Evolutionary conservation across 2,329 filamentous ascomycete genomes (phyloP), one percentile per base, ranked within the genome.

Genomic region (Colletotrichum musae): DNA sequence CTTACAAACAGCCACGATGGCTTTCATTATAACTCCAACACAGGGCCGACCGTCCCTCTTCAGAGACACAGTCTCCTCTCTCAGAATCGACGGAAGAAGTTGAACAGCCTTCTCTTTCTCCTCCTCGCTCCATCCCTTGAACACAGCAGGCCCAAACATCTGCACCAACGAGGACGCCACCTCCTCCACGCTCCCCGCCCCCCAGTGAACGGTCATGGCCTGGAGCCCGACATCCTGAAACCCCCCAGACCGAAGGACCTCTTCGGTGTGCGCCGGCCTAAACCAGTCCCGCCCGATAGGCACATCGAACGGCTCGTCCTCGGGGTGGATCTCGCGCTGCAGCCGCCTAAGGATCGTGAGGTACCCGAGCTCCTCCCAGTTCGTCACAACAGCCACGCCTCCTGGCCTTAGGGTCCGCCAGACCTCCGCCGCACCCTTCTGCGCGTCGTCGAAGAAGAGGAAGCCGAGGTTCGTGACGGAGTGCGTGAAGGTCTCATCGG

Each of bases 381-480:
- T 53, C 4, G 81, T 83, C 3, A 82, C 76, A 1, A 81, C 68
- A 2, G 81, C 81, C 0, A 73, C 72, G 2, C 82, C 81, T 24
- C 76, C 79, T 2, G 77, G 76, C 43, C 76, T 73, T 1, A 83
- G 75, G 0, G 81, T 83, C 43, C 82, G 76, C 64, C 75, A 73
- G 32, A 83, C 77, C 63, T 83, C 80, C 12, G 71, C 74, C 0
- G 80, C 78, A 48, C 78, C 81, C 26, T 73, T 75, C 4, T 76
- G 70, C 0, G 76, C 75, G 61, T 75, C 73, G 0, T 65, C 41
- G 50, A 78, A 80, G 70, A 81, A 81, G 63, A 82, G 74, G 53
- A 83, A 75, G 6, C 78, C 80, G 39, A 83, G 78, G 71, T 80
- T 82, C 5, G 78, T 83, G 61, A 83, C 73, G 4, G 74, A 76